A percentile compares a stretch with the other conserved stretches of the same genome.
phyloP scores from a whole-genome alignment of 495 filamentous ascomycete genomes.

The Astrothelium subdiscretum region DNA sequence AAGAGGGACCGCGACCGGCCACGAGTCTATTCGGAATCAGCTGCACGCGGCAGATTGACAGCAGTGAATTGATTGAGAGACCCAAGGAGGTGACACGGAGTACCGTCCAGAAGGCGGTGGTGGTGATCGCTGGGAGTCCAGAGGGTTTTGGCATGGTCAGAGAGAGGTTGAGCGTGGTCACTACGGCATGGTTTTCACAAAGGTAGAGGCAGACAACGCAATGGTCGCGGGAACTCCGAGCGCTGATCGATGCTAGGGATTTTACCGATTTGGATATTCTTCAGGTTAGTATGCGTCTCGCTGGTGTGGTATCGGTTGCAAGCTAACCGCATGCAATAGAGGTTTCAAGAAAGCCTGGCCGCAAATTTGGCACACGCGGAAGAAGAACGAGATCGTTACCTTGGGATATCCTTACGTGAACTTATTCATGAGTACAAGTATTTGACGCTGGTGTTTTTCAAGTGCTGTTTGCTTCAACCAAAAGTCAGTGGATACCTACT shows the following conservation, averaged over 20 bases:
- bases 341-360: constrained; percentile 82
- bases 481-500: constrained; percentile 47
- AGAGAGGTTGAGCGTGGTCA: constrained; percentile 78
- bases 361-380: constrained; percentile 51
- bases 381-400: constrained; percentile 69
- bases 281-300: constrained; percentile 37
- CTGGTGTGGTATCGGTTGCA: not conserved
- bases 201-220: constrained; percentile 34
- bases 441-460: constrained; percentile 88
- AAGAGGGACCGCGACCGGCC: constrained; percentile 32
- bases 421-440: constrained; percentile 87
- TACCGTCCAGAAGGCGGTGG: constrained; percentile 97
- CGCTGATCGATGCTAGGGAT: constrained; percentile 39
- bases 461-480: constrained; percentile 83
- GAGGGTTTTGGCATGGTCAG: constrained; percentile 42
- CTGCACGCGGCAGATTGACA: constrained; percentile 83
- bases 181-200: constrained; percentile 93
- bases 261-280: constrained; percentile 65
- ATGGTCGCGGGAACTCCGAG: not conserved
- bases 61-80: constrained; percentile 60
- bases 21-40: constrained; percentile 93
- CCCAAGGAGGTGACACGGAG: constrained; percentile 85
- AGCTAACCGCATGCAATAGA: constrained; percentile 32
- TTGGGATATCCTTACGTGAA: constrained; percentile 83
- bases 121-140: constrained; percentile 85